Evolutionary conservation across 2,329 filamentous ascomycete genomes (phyloP).

Genomic region (Exophiala mesophila): DNA sequence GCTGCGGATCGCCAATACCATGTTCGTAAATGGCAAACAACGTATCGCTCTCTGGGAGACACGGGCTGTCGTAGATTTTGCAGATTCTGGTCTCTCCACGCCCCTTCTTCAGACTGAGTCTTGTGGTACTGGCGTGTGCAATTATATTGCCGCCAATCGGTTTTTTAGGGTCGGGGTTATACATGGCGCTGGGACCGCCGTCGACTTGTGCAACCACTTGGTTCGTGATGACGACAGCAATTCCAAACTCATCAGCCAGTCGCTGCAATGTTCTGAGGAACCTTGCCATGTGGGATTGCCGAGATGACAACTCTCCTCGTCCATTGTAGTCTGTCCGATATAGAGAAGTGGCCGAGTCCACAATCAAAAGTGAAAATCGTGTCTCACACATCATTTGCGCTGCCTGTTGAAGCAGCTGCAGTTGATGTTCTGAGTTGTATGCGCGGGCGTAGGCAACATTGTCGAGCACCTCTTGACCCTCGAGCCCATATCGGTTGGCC

Average conservation of each 20-base stretch:
- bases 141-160: constrained; percentile 99
- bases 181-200: constrained; percentile 93
- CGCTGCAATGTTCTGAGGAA: constrained; percentile 47
- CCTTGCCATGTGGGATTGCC: constrained; percentile 59
- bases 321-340: constrained; percentile 96
- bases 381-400: constrained; percentile 99
- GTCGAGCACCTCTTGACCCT: constrained; percentile 94
- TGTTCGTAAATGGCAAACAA: constrained; percentile 96
- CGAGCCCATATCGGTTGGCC: constrained; percentile 88
- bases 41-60: constrained; percentile 91
- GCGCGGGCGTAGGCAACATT: constrained; percentile 97
- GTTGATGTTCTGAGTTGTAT: constrained; percentile 97
- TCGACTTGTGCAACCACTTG: constrained; percentile 98
- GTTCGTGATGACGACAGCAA: constrained; percentile 97
- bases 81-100: constrained; percentile 92
- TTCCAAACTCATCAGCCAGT: constrained; percentile 73
- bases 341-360: constrained; percentile 90
- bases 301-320: constrained; percentile 90
- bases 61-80: constrained; percentile 99
- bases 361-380: constrained; percentile 88
- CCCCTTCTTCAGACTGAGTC: constrained; percentile 92
- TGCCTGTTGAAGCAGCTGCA: constrained; percentile 90
- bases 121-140: constrained; percentile 91
- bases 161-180: constrained; percentile 98
- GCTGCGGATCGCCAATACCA: constrained; percentile 90